Base-by-base conservation (phyloP, 2,329 filamentous ascomycete genomes). In the Monosporascus ibericus region DNA sequence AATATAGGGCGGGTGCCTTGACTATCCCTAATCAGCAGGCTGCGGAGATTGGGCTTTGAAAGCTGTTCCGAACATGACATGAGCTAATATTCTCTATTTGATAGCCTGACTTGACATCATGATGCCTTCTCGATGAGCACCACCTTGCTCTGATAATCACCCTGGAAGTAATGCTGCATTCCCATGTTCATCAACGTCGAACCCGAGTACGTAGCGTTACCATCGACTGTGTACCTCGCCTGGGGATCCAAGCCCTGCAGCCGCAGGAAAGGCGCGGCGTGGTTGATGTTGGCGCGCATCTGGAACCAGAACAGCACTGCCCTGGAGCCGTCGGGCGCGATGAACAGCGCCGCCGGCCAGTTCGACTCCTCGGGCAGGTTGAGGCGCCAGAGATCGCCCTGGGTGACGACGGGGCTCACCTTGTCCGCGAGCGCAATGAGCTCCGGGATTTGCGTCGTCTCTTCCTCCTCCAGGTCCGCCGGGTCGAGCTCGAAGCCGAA, bases 401-500 rank as follows among this genome's bases (percentile, higher is more conserved):
- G 68, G 50, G 86, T 72, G 3, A 86, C 72, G 20, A 85, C 71
- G 0, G 82, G 82, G 53, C 82, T 85, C 47, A 86, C 71, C 49
- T 72, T 73, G 53, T 82, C 77, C 2, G 81, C 77, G 6, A 79
- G 69, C 0, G 66, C 69, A 53, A 87, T 77, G 1, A 86, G 69
- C 0, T 61, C 71, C 0, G 83, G 82, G 1, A 87, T 72, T 30
- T 72, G 70, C 0, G 68, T 72, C 47, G 69, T 72, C n/a, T 86
- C 83, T 14, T 76, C 75, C 0, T 70, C 70, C 0, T 67, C 66
- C 6, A 84, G 74, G 7, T 77, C 71, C 0, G 68, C 68, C 0
- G 83, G 84, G 60, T 85, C 75, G 7, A 87, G 73, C 62, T 87
- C 83, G 11, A 86, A 74, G 0, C 84, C 84, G 58, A 86, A 86